Percentiles rank a stretch among this genome's conserved stretches.
Conservation (phyloP, 192 early-diverging fungal species). For the Umbelopsis isabellina region DNA sequence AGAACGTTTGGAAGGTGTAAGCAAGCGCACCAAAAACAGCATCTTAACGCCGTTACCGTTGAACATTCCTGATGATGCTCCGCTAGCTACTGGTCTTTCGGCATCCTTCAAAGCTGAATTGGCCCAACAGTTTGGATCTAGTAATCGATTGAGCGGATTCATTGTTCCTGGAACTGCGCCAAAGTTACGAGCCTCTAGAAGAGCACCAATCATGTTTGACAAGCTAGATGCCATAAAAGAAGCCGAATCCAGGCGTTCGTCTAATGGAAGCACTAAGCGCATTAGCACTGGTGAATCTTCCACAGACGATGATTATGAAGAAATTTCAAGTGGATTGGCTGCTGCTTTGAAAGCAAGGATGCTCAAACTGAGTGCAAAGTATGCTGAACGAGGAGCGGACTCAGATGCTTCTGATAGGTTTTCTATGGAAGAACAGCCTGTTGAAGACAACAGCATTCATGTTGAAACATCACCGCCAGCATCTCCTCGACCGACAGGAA, state of each 20-base stretch:
- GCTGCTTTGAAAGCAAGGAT: conserved; percentile 15
- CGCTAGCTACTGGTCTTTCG: conserved; percentile 33
- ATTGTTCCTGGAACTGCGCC: conserved; percentile 35
- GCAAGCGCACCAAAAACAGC: not conserved
- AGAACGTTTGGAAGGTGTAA: conserved; percentile 36
- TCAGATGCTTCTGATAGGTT: not conserved
- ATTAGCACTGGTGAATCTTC: conserved; percentile 15
- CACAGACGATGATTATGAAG: conserved; percentile 17
- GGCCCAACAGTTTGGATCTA: conserved; percentile 38
- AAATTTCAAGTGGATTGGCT: conserved; percentile 19
- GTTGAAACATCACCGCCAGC: conserved; percentile 27
- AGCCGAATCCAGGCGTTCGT: not conserved
- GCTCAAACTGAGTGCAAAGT: conserved; percentile 8
- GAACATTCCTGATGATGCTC: conserved; percentile 8
- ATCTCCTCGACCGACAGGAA: conserved; percentile 30
- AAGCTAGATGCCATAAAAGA: conserved; percentile 6
- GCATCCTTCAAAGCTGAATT: conserved; percentile 38
- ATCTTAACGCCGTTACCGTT: not conserved
- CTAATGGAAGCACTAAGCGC: not conserved
- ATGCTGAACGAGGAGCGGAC: not conserved
- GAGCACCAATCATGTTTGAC: conserved; percentile 9
- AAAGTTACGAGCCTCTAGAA: conserved; percentile 25
- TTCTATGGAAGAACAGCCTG: not conserved
- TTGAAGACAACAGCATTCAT: not conserved
- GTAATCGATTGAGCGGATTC: conserved; percentile 35